Base-by-base conservation (phyloP, 352 stramenopile species). In the Phytophthora foliorum region DNA sequence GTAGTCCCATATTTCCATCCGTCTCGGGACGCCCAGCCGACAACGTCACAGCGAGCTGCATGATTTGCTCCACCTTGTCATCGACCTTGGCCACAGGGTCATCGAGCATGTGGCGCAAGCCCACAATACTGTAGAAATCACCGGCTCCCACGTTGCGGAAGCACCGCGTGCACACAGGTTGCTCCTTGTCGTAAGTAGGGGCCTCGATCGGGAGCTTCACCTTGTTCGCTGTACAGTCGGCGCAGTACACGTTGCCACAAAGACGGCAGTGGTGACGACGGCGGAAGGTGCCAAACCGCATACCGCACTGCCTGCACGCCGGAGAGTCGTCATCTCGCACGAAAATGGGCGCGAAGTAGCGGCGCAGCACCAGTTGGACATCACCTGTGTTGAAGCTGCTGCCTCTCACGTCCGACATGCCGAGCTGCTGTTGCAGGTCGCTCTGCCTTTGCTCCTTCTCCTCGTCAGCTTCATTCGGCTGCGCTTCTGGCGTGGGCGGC, bases 121-220 rank as follows among this genome's bases (percentile, higher is more conserved):
- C 83, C 19, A 95, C 81, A 39, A 96, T 94, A 53, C 77, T 90
- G 68, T 81, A 82, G 54, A 82, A 95, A 46, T 96, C 87, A 9
- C 77, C 81, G 5, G 57, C 87, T 51, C 83, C 60, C 6, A 86
- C 70, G 36, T 96, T 96, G 9, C 89, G 89, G 36, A 78, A 87
- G 72, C 89, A 96, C 10, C 87, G 86, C 27, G 75, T 71, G 58
- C 89, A 96, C 5, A 94, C 81, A 0, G 87, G 76, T 60, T 90
- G 81, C 59, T 92, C 89, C 51, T 92, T 80, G 14, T 92, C 80
- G 62, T 92, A 92, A 0, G 67, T 72, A 1, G 78, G 67, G 4
- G 73, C 77, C 1, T 88, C 81, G 38, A 93, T 82, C 21, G 82
- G 87, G 22, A 92, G 70, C 45, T 78, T 73, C n/a, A 81, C 82